phyloP scores from a whole-genome alignment of 108 stramenopile species.

The Skeletonema potamos region DNA sequence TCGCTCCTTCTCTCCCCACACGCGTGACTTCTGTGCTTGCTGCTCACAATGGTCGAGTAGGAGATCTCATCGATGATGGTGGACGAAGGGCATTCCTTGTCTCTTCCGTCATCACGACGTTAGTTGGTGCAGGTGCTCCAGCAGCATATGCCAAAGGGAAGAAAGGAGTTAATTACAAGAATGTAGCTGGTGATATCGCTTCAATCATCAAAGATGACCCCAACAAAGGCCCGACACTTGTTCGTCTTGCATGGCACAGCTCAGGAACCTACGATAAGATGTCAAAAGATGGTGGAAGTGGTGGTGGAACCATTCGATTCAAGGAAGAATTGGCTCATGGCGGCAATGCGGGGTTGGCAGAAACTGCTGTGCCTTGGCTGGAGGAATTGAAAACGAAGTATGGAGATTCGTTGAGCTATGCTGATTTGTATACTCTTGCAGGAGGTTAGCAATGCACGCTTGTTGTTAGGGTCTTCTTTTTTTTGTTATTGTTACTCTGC shows the following conservation, averaged over 20 bases:
- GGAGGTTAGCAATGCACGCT: conserved; percentile 35
- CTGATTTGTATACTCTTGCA: conserved; percentile 88
- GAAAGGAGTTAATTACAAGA: conserved; percentile 15
- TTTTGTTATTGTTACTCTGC: not conserved
- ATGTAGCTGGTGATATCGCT: conserved; percentile 50
- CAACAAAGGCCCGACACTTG: conserved; percentile 50
- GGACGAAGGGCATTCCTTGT: conserved; percentile 3
- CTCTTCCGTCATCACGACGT: conserved; percentile 2
- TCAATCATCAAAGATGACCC: conserved; percentile 44
- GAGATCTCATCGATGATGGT: not conserved
- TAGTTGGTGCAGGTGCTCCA: not conserved
- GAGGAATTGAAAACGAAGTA: conserved; percentile 74
- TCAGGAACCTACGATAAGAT: conserved; percentile 70
- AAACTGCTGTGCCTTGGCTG: conserved; percentile 58
- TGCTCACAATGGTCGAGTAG: not conserved
- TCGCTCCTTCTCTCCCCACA: not conserved
- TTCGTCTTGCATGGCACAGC: conserved; percentile 79
- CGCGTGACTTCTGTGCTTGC: not conserved
- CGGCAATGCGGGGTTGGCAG: conserved; percentile 72
- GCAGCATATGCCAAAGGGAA: not conserved
- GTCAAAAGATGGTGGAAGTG: conserved; percentile 56
- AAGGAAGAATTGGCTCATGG: conserved; percentile 67
- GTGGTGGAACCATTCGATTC: conserved; percentile 74
- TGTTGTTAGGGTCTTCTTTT: too few relatives aligned
- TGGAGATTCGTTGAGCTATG: conserved; percentile 55